Conservation (phyloP, 2,329 filamentous ascomycete genomes). For the Penicillium decumbens region DNA sequence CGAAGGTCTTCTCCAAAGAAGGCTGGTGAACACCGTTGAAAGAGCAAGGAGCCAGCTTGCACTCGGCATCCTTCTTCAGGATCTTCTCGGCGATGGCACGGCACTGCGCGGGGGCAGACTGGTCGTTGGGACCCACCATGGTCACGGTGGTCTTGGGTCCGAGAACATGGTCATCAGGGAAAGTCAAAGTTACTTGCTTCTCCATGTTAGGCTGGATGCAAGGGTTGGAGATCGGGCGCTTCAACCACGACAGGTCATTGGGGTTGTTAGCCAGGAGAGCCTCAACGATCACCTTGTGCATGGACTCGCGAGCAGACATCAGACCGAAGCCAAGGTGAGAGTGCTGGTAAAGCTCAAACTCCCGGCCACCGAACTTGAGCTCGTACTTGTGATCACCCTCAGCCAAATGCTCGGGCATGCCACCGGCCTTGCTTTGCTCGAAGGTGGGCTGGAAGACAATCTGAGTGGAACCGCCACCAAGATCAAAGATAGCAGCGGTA, state of each 20-base stretch:
- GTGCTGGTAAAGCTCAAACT: conserved; percentile 95
- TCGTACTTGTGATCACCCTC: conserved; percentile 95
- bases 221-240: conserved; percentile 70
- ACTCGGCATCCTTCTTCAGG: conserved; percentile 77
- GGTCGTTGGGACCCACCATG: conserved; percentile 75
- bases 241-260: conserved; percentile 62
- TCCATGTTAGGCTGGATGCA: conserved; percentile 79
- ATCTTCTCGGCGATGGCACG: conserved; percentile 86
- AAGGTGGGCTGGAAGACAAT: conserved; percentile 98
- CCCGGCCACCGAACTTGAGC: conserved; percentile 80
- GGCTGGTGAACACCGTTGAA: conserved; percentile 98
- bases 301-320: conserved; percentile 85
- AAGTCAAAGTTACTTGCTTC: conserved; percentile 66
- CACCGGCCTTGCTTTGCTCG: conserved; percentile 64
- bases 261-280: conserved; percentile 63
- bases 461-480: conserved; percentile 94
- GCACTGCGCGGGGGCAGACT: conserved; percentile 74
- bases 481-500: conserved; percentile 91
- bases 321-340: conserved; percentile 95
- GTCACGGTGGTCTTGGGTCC: conserved; percentile 65
- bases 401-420: conserved; percentile 77
- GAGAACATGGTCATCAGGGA: conserved; percentile 62
- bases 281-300: conserved; percentile 72
- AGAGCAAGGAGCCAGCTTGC: conserved; percentile 83
- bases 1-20: conserved; percentile 83